These are phyloP conservation scores for Pseudogymnoascus pannorum DNA, from an alignment of 2,329 filamentous ascomycete genomes.

Conservation along the genomic window DNA sequence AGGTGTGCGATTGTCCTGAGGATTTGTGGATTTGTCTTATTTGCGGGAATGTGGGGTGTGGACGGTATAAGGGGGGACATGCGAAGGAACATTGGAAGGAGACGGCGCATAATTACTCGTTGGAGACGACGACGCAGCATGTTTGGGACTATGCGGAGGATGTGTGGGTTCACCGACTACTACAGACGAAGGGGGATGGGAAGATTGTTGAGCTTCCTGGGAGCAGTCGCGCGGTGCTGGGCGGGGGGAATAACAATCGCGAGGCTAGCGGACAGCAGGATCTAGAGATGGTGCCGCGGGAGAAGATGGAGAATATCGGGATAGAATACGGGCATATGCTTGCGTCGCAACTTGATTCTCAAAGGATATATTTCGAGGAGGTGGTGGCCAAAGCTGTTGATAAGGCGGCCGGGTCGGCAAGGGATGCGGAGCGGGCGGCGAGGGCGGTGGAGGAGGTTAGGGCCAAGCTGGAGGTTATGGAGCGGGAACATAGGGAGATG, in stretches of 20 bases:
- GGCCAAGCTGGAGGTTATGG: conserved; percentile 44
- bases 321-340: conserved; percentile 93
- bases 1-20: conserved; percentile 67
- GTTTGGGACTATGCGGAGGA: conserved; percentile 98
- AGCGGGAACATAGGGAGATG: conserved; percentile 42
- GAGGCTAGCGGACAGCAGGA: conserved; percentile 25
- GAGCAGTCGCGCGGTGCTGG: conserved; percentile 15
- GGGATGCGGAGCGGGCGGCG: conserved; percentile 56
- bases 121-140: conserved; percentile 88
- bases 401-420: conserved; percentile 71
- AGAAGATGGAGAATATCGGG: conserved; percentile 68
- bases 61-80: conserved; percentile 87
- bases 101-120: conserved; percentile 81
- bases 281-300: conserved; percentile 63
- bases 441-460: conserved; percentile 42
- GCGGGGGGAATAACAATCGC: conserved; percentile 6
- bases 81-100: conserved; percentile 91
- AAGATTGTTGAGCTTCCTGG: conserved; percentile 84
- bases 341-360: conserved; percentile 85
- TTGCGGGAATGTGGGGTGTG: conserved; percentile 87
- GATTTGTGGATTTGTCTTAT: conserved; percentile 96
- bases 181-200: conserved; percentile 86
- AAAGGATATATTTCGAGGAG: conserved; percentile 90
- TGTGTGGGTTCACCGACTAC: conserved; percentile 90
- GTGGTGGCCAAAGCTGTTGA: conserved; percentile 82